Conservation (phyloP, 768 basidiomycete genomes). For the Russula dissimulans region DNA sequence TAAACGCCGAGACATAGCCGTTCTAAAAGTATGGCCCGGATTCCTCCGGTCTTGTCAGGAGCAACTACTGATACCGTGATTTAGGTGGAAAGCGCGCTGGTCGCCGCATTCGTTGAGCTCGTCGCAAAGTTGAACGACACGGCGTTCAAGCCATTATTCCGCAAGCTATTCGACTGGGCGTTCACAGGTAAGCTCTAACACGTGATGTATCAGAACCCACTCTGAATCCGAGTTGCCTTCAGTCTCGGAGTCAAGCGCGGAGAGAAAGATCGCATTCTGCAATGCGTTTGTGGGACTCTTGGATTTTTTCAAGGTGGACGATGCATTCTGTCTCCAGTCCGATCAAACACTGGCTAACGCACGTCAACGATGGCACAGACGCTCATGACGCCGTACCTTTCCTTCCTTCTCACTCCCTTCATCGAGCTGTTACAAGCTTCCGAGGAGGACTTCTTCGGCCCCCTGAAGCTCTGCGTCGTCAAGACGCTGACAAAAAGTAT, state of each 20-base stretch:
- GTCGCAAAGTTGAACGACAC: conserved; percentile 90
- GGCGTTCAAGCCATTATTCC: conserved; percentile 85
- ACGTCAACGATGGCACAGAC: conserved; percentile 34
- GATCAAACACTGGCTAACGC: neutral
- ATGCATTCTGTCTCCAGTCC: neutral
- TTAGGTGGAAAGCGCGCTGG: conserved; percentile 46
- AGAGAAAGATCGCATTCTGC: conserved; percentile 63
- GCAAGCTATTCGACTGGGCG: conserved; percentile 91
- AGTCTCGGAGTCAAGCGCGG: conserved; percentile 25
- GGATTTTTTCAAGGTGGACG: conserved; percentile 75
- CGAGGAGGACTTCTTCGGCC: conserved; percentile 20
- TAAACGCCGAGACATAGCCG: neutral
- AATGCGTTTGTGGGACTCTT: conserved; percentile 64
- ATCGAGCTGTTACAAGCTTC: conserved; percentile 51
- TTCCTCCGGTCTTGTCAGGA: neutral
- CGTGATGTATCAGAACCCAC: neutral
- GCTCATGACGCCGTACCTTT: conserved; percentile 88
- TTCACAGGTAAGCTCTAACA: conserved; percentile 37
- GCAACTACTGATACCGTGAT: neutral
- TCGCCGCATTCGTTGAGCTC: conserved; percentile 76
- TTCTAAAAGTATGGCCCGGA: conserved; percentile 23
- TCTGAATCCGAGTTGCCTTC: neutral
- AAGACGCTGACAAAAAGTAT: conserved; percentile 60
- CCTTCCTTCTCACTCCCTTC: conserved; percentile 61
- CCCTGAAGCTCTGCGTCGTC: conserved; percentile 49